Evolutionary conservation across 352 stramenopile species (phyloP).

Genomic region (Plasmopara muralis): DNA sequence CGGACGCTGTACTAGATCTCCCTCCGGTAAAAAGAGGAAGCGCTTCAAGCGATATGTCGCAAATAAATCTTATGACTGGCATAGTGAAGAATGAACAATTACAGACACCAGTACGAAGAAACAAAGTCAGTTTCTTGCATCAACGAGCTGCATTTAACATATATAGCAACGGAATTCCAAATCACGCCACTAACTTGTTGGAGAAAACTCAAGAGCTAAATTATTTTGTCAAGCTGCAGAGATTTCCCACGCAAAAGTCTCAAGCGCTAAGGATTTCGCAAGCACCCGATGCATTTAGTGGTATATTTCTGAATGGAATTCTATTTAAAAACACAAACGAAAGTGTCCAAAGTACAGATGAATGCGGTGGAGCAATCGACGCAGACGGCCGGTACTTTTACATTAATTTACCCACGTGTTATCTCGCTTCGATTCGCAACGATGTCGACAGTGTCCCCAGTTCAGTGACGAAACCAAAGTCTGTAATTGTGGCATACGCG

Average conservation of each 20-base stretch:
- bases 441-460: not conserved
- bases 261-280: conserved; percentile 18
- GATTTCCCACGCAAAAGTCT: conserved; percentile 35
- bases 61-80: conserved; percentile 39
- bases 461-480: conserved; percentile 8
- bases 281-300: conserved; percentile 26
- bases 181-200: conserved; percentile 21
- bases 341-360: conserved; percentile 16
- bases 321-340: conserved; percentile 32
- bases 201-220: conserved; percentile 23
- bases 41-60: conserved; percentile 39
- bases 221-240: conserved; percentile 56
- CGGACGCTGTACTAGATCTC: conserved; percentile 49
- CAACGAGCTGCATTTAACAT: conserved; percentile 36
- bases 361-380: conserved; percentile 51
- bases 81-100: conserved; percentile 5
- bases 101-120: conserved; percentile 9
- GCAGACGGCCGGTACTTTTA: conserved; percentile 46
- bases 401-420: conserved; percentile 32
- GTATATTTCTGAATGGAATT: conserved; percentile 59
- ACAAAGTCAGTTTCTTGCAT: conserved; percentile 42
- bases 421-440: conserved; percentile 16
- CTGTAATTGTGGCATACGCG: conserved; percentile 43
- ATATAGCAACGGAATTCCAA: conserved; percentile 61
- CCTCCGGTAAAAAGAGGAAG: conserved; percentile 40